Conservation (phyloP, 2,329 filamentous ascomycete genomes). For the Xylariaceae sp. region DNA sequence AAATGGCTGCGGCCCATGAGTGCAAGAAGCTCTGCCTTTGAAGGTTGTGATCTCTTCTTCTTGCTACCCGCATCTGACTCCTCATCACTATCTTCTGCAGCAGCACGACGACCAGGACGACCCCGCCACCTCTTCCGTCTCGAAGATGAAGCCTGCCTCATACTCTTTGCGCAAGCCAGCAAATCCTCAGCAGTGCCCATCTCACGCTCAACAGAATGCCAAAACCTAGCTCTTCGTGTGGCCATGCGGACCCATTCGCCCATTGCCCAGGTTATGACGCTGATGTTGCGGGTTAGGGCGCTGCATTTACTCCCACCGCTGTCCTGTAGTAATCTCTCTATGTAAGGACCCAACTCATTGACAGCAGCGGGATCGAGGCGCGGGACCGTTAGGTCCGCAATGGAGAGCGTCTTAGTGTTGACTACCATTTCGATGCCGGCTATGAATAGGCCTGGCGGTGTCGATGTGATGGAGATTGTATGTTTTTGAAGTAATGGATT, state of each 20-base stretch:
- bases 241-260: conserved; percentile 63
- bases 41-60: conserved; percentile 16
- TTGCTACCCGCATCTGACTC: conserved; percentile 9
- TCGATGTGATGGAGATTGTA: conserved; percentile 48
- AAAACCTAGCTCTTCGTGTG: conserved; percentile 57
- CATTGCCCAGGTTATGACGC: conserved; percentile 63
- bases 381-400: conserved; percentile 51
- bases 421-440: conserved; percentile 57
- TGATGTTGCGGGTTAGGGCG: conserved; percentile 53
- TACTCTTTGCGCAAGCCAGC: conserved; percentile 27
- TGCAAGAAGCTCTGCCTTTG: conserved; percentile 46
- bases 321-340: conserved; percentile 41
- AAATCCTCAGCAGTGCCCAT: conserved; percentile 38
- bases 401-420: conserved; percentile 46
- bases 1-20: conserved; percentile 51
- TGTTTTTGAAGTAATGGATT: conserved; percentile 49
- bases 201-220: conserved; percentile 50
- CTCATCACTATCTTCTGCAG: conserved; percentile 9
- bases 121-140: conserved; percentile 13
- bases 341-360: conserved; percentile 53
- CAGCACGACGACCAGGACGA: too few species aligned
- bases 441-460: conserved; percentile 52
- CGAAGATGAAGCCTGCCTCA: conserved; percentile 22
- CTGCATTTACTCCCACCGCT: conserved; percentile 37
- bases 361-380: conserved; percentile 55